phyloP scores from a whole-genome alignment of 331 rosid genomes.

The Erythrophleum ivorense region DNA sequence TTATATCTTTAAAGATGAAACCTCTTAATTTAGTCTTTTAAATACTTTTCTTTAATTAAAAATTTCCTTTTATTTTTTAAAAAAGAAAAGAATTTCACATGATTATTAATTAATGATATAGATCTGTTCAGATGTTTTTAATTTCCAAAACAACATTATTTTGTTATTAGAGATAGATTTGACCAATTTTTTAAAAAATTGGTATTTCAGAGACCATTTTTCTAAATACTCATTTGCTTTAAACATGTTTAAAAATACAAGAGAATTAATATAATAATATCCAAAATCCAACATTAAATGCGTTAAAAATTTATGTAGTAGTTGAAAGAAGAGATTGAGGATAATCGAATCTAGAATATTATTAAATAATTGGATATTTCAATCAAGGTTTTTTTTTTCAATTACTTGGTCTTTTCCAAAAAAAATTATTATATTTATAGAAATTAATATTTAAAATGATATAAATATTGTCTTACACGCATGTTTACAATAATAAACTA shows the following conservation, averaged over 20 bases:
- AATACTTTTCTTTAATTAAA: not conserved
- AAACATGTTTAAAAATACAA: not conserved
- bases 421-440: too few species aligned
- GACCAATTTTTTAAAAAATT: too few species aligned
- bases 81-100: too few species aligned
- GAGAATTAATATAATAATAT: not conserved
- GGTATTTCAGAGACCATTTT: too few species aligned
- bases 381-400: not conserved
- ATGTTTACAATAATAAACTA: too few species aligned
- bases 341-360: not conserved
- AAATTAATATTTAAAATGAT: too few species aligned
- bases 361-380: not conserved
- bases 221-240: not conserved
- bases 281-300: not conserved
- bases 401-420: not conserved
- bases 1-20: not conserved
- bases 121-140: too few species aligned
- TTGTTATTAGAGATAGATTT: too few species aligned
- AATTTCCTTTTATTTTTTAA: not conserved
- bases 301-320: not conserved
- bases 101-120: too few species aligned
- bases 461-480: too few species aligned
- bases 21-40: not conserved
- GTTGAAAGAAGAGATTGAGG: not conserved
- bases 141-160: too few species aligned